These are phyloP conservation scores for Podospora anserina DNA, from an alignment of 495 filamentous ascomycete genomes.

Conservation along the genomic window DNA sequence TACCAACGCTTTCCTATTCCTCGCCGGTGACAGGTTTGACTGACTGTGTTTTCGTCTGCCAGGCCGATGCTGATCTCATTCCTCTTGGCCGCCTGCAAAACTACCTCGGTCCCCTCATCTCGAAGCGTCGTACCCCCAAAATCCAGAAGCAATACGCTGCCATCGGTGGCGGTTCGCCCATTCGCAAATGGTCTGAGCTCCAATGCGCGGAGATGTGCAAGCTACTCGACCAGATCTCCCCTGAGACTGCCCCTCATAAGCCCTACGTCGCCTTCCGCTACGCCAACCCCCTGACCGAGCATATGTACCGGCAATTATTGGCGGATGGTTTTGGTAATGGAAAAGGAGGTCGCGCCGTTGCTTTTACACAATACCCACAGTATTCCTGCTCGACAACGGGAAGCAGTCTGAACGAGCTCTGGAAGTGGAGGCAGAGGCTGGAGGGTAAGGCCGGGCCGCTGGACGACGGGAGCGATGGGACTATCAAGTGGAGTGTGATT, in stretches of 20 bases:
- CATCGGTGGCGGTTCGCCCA: conserved; percentile 95
- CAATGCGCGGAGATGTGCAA: conserved; percentile 95
- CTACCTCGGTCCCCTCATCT: conserved; percentile 86
- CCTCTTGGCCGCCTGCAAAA: conserved; percentile 90
- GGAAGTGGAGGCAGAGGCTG: conserved; percentile 88
- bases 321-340: conserved; percentile 86
- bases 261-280: conserved; percentile 99
- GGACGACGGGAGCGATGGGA: conserved; percentile 52
- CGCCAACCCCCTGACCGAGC: conserved; percentile 88
- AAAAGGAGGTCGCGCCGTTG: conserved; percentile 84
- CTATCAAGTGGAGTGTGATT: conserved; percentile 95
- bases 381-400: conserved; percentile 99
- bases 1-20: background rate
- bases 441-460: conserved; percentile 63
- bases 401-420: conserved; percentile 92
- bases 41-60: background rate
- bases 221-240: conserved; percentile 81
- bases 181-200: conserved; percentile 95
- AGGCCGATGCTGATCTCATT: conserved; percentile 93
- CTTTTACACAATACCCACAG: conserved; percentile 98
- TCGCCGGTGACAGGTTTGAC: background rate
- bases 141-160: conserved; percentile 92
- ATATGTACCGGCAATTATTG: conserved; percentile 78
- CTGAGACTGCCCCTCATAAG: conserved; percentile 92
- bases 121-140: conserved; percentile 83